Base-by-base conservation (phyloP, 306 rosid genomes). In the Pueraria montana region DNA sequence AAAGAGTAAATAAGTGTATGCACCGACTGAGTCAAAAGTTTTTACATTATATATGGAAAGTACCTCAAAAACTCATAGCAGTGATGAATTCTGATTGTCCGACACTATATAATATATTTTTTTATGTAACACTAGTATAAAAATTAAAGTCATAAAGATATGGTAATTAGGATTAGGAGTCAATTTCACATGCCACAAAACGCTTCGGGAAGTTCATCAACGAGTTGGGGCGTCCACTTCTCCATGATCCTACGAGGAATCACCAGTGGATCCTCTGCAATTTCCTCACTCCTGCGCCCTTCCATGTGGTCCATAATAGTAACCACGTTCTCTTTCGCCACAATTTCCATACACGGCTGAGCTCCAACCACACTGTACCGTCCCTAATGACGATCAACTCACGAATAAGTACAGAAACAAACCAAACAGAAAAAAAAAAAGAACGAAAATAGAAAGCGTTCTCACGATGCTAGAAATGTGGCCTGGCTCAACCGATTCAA, bases 171-270 rank as follows among this genome's bases (percentile, higher is more conserved):
- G 32, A 64, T 13, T 16, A 64, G 70, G 4, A 48, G 38, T 72
- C 53, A 2, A 78, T 64, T 48, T 75, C 6, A 84, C 78, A 73
- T 87, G 92, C 99, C 99, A 85, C 97, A 92, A 88, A 96, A 96
- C 43, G 98, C 99, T 69, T 96, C 97, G 0, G 99, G 99, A 79
- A 96, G 98, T 80, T 88, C 96, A 77, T 94, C 98, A 16, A 91
- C 63, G 76, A 90, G 94, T 74, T 94, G 98, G 23, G 98, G 99
- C 58, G 56, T 84, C 99, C 99, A 96, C 43, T 86, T 84, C 56
- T 90, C 98, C 92, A 86, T 88, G 45, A 96, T 87, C 84, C 94
- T 83, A 53, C 86, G 94, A 70, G 99, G 99, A 75, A 96, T 81
- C 56, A 40, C 67, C 95, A 96, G 84, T 3, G 99, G 99, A 78